A percentile compares a stretch with the other conserved stretches of the same genome.
These are phyloP conservation scores for Saccharomycopsis fibuligera DNA, from an alignment of 805 yeast species.

Conservation along the genomic window DNA sequence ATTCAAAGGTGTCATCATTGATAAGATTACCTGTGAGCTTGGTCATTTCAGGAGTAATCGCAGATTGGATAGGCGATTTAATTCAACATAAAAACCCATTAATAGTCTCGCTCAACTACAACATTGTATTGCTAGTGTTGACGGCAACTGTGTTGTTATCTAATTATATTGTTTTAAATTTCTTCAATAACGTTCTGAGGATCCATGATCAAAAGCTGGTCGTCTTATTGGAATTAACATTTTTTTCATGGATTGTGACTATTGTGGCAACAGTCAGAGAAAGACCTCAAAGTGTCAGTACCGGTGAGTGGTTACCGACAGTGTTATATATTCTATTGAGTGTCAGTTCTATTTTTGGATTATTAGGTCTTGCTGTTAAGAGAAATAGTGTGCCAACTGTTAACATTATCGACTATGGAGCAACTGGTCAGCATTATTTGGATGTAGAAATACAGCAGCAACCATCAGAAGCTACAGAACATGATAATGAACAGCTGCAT, in stretches of 20 bases:
- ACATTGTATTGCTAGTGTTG: conserved; percentile 43
- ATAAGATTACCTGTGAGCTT: conserved; percentile 58
- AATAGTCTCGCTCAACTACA: conserved; percentile 45
- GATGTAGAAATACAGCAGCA: conserved; percentile 20
- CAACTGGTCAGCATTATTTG: conserved; percentile 13
- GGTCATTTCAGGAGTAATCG: conserved; percentile 35
- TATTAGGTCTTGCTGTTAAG: conserved; percentile 35
- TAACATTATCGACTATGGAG: not conserved
- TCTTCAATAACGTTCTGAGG: conserved; percentile 33
- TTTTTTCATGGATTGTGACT: conserved; percentile 47
- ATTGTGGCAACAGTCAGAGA: conserved; percentile 42
- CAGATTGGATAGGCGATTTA: conserved; percentile 34
- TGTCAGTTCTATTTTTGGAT: conserved; percentile 35
- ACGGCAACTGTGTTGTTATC: conserved; percentile 42
- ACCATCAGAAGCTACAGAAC: conserved; percentile 11
- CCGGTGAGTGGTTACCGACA: conserved; percentile 38
- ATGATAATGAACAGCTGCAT: conserved; percentile 13
- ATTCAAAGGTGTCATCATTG: conserved; percentile 31
- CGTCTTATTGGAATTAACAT: conserved; percentile 42
- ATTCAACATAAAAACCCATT: conserved; percentile 40
- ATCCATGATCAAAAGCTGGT: conserved; percentile 49
- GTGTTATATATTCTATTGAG: conserved; percentile 34
- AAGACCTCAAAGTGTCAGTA: conserved; percentile 41
- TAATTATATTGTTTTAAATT: conserved; percentile 53
- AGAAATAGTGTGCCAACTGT: conserved; percentile 4